Percentiles rank a stretch among this genome's conserved stretches.
phyloP scores from a whole-genome alignment of 2,329 filamentous ascomycete genomes.

The Cercospora sesami region DNA sequence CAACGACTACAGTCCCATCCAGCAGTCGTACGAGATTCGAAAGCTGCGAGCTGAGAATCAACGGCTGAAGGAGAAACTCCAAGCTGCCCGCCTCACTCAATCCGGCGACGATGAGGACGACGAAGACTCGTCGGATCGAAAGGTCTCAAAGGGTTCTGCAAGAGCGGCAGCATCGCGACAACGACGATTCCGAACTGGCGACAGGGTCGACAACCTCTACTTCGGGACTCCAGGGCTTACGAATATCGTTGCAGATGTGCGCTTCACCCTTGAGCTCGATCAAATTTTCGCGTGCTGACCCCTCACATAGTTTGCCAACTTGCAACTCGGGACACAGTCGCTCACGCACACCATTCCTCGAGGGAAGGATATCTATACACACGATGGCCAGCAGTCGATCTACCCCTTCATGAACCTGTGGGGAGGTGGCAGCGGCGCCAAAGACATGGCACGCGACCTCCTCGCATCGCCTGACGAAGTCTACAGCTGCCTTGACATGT shows the following conservation, averaged over 20 bases:
- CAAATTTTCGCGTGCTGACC: slow-evolving; percentile 18
- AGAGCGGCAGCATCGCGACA: slow-evolving; percentile 33
- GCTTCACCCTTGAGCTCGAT: slow-evolving; percentile 15
- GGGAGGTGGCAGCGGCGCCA: slow-evolving; percentile 30
- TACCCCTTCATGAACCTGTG: slow-evolving; percentile 51
- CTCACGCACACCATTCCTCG: slow-evolving; percentile 45
- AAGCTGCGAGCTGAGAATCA: slow-evolving; percentile 50
- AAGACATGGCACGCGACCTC: slow-evolving; percentile 36
- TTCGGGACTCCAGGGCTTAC: slow-evolving; percentile 53
- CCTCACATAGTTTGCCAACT: slow-evolving; percentile 43
- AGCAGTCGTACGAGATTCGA: slow-evolving; percentile 51
- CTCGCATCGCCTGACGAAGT: slow-evolving; percentile 45
- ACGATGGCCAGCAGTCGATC: slow-evolving; percentile 36
- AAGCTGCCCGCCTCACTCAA: slow-evolving; percentile 33
- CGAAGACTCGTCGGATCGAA: slow-evolving; percentile 32
- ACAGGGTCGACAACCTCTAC: slow-evolving; percentile 50
- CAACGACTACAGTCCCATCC: slow-evolving; percentile 49
- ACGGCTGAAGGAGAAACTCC: slow-evolving; percentile 46
- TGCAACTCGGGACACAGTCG: slow-evolving; percentile 45
- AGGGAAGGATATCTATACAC: slow-evolving; percentile 45
- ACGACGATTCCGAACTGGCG: slow-evolving; percentile 42
- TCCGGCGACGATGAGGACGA: slow-evolving; percentile 45
- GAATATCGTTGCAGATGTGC: slow-evolving; percentile 50
- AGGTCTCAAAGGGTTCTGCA: slow-evolving; percentile 25
- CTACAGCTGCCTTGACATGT: slow-evolving; percentile 44